Base-by-base conservation (phyloP, 1,284 basidiomycete species). In the Irpex lacteus region DNA sequence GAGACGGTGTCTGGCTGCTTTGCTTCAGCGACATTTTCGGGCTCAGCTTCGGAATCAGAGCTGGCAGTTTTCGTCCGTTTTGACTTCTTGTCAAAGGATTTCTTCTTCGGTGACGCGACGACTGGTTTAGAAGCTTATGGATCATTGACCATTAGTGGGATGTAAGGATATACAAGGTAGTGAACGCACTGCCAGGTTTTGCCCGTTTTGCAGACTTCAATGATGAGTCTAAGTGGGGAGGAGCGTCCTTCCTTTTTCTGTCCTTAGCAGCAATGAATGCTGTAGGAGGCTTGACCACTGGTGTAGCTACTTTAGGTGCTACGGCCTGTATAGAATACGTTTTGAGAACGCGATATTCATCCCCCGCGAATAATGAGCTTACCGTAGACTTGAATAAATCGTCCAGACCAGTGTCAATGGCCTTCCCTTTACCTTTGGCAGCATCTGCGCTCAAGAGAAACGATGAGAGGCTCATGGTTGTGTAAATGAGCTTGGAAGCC, bases 341-440 rank as follows among this genome's bases (percentile, higher is more conserved):
- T 21, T 15, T 36, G n/a, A 38, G 26, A 59, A 4, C 11, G 34
- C 19, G 6, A 15, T 11, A 9, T 60, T n/a, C 62, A 61, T 4
- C 47, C 54, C 54, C 5, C 32, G 36, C 36, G 54, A 37, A 18
- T 9, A 36, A 4, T 53, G 6, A 18, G 69, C 73, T 55, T 53
- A 74, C 72, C 6, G 68, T 72, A 6, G 75, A 66, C 26, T 70
- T 71, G 63, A 78, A 76, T 19, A 78, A 60, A 36, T 73, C 70
- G 61, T 78, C 77, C 2, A 78, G 62, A 3, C 70, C 73, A 38
- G 68, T 72, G 62, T 78, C 77, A n/a, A 78, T 73, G 4, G 60
- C 63, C 56, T 70, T 70, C 3, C 60, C 65, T 62, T 71, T 71
- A 3, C 62, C 66, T 63, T 72, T 73, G 9, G 61, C n/a, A 1